Base-by-base conservation (phyloP, 495 filamentous ascomycete genomes). In the Polyplosphaeria fusca region DNA sequence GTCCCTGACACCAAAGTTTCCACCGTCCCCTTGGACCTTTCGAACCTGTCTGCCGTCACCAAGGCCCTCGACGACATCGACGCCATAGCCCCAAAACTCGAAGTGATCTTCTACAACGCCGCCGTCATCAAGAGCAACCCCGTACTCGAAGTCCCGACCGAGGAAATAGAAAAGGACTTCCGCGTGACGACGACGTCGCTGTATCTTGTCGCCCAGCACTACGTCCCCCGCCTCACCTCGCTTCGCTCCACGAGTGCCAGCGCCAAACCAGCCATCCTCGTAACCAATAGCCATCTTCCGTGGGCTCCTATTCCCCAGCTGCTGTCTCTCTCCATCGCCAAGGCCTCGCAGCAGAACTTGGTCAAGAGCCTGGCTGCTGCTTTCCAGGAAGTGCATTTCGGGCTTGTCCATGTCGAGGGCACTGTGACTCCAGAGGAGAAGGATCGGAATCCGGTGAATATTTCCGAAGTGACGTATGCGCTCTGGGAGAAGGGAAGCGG, bases 301-400 rank as follows among this genome's bases (percentile, higher is more conserved):
- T 51, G 61, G 26, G 37, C 68, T 16, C 73, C 73, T 0, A 55
- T 69, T 26, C 74, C 71, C 7, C 49, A 67, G 30, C 52, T 76
- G 18, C 74, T 77, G 44, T 64, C 71, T 0, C 64, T 77, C 18
- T 71, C 68, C 14, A 52, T 77, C 18, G 66, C 58, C 32, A 77
- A 77, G 63, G 71, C 73, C 0, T 66, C 73, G 11, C 75, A 77
- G 53, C 52, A 68, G 19, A 76, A 70, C 53, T 47, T 76, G 41
- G 66, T 72, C 42, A 58, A 67, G 50, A 68, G 60, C 28, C 49
- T 77, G 41, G 44, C 60, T 23, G 43, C 63, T 38, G 60, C 65
- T 4, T 73, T 55, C 41, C 48, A 59, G 35, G 73, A 70, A 27
- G 65, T 74, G n/a, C 71, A 73, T 24, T 54, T 74, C 19, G 73